Conservation (phyloP, 208 protist species). For the Trypanosoma grayi region DNA sequence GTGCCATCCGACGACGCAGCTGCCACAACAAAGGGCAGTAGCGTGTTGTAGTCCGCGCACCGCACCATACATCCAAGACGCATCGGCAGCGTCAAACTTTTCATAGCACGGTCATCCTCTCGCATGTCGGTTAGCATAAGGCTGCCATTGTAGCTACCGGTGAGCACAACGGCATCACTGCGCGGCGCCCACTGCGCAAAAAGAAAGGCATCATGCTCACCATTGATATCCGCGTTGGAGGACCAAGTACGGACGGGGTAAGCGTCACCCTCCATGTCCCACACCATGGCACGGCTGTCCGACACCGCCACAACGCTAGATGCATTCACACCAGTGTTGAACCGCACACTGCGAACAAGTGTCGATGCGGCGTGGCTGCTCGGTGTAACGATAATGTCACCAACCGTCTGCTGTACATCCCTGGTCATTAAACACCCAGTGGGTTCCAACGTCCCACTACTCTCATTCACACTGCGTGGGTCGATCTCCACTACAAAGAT, state of each 20-base stretch:
- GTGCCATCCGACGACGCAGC: conserved; percentile 65
- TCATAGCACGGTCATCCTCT: neutral
- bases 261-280: conserved; percentile 50
- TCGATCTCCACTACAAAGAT: conserved; percentile 50
- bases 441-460: conserved; percentile 28
- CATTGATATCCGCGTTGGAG: conserved; percentile 8
- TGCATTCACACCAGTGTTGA: conserved; percentile 37
- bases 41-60: conserved; percentile 62
- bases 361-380: conserved; percentile 58
- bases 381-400: conserved; percentile 54
- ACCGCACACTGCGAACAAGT: conserved; percentile 55
- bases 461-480: conserved; percentile 29
- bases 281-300: conserved; percentile 52
- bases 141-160: conserved; percentile 61
- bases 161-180: conserved; percentile 63
- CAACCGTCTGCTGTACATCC: conserved; percentile 23
- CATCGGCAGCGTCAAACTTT: conserved; percentile 35
- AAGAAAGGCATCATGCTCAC: conserved; percentile 27
- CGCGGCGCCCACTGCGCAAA: conserved; percentile 73
- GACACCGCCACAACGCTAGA: conserved; percentile 39
- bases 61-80: conserved; percentile 29
- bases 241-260: conserved; percentile 55
- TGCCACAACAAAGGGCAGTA: conserved; percentile 62
- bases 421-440: conserved; percentile 33
- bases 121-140: conserved; percentile 68